Conservation (phyloP, 192 early-diverging fungal genomes). For the Powellomyces hirtus region DNA sequence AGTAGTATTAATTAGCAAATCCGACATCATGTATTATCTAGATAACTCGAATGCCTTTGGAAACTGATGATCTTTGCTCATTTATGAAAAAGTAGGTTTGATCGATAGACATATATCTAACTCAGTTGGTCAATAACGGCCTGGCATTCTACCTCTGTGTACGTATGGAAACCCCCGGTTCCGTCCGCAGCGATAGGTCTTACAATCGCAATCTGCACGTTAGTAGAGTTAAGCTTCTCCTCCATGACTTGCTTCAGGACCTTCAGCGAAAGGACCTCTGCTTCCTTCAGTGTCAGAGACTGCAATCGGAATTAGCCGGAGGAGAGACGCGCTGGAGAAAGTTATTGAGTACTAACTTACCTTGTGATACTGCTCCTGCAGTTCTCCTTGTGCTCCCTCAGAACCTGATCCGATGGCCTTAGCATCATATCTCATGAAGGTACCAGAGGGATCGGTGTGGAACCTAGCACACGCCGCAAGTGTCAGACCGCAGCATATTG, state of each 20-base stretch:
- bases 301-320: conserved; percentile 20
- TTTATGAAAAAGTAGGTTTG: too few relatives aligned
- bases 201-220: conserved; percentile 92
- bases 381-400: conserved; percentile 96
- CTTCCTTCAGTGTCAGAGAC: conserved; percentile 83
- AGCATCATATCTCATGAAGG: conserved; percentile 90
- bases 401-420: conserved; percentile 99
- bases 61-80: too few relatives aligned
- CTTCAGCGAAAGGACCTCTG: conserved; percentile 86
- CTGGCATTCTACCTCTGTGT: conserved; percentile 72
- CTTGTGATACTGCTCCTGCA: conserved; percentile 96
- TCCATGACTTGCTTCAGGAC: conserved; percentile 99
- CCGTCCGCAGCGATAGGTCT: conserved; percentile 45
- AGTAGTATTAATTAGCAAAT: too few relatives aligned
- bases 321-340: not conserved
- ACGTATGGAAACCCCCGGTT: conserved; percentile 73
- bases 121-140: conserved; percentile 42
- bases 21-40: too few relatives aligned
- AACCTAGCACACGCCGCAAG: conserved; percentile 48
- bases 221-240: conserved; percentile 94
- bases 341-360: conserved; percentile 25
- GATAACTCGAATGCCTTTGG: too few relatives aligned
- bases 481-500: too few relatives aligned
- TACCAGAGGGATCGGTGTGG: conserved; percentile 98
- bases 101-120: too few relatives aligned